Base-by-base conservation (phyloP, 768 basidiomycete genomes). In the Hericium alpestre region DNA sequence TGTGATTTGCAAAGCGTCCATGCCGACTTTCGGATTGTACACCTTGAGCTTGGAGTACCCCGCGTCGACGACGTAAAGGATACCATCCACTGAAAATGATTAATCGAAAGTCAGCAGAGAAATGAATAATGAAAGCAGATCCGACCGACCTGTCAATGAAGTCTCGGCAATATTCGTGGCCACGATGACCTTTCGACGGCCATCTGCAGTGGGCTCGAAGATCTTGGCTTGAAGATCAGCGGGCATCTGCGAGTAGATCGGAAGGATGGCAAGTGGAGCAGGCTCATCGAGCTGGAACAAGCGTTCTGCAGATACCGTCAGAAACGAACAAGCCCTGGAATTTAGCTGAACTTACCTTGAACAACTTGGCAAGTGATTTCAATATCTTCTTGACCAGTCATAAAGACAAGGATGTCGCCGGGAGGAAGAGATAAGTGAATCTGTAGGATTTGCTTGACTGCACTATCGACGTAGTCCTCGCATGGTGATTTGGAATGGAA, bases 351-450 rank as follows among this genome's bases (percentile, higher is more conserved):
- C 25, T 32, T 53, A 93, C 93, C 93, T 70, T 87, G 81, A 18
- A 97, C 76, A 37, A 98, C 95, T 65, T 91, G 88, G 67, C 96
- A 99, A 11, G 93, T 98, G 32, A 92, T 80, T 71, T 98, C 95
- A 59, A 99, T 99, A 69, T 99, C 95, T 72, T 98, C 96, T 73
- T 98, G 96, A 39, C 96, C 96, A 25, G 96, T 99, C 95, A 98
- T 98, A 71, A 99, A 99, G 23, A 98, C 93, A 43, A 99, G 76
- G 53, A 98, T 90, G 72, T 99, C 96, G 13, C 96, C 96, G 0
- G 84, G 82, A 20, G 95, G 93, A 16, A 88, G 79, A 1, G 95
- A 93, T 41, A 98, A 76, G 68, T 99, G 95, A 47, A 99, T 98
- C 66, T 95, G 91, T 27, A 98, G 78, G 15, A 98, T 90, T 71